Evolutionary conservation across 2,329 filamentous ascomycete species (phyloP), one percentile per base, ranked within the genome.

Genomic region (Calonectria pseudoreteaudii): DNA sequence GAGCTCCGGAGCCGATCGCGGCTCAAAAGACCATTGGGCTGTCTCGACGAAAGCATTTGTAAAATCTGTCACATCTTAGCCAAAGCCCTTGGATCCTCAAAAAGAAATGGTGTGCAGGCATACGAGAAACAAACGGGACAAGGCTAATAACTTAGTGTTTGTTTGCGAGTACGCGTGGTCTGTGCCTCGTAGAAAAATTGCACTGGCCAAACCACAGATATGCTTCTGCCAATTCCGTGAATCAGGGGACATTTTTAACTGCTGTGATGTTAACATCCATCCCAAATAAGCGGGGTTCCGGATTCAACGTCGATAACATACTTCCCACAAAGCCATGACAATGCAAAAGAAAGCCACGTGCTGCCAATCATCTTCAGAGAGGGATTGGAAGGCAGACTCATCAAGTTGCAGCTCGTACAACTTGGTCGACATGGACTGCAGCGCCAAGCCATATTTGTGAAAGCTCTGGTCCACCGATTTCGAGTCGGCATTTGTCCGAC

Each of bases 261-360:
- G 10, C 7, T 6, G 28, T 5, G 11, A 3, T 28, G 13, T 44
- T 10, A 62, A 16, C 23, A 53, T 31, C 26, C n/a, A 18, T 50
- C n/a, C 16, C 4, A 20, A 1, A 11, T 9, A 50, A 13, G 3
- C 5, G 20, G 14, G n/a, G 31, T 10, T 14, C 11, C 23, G 11
- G 50, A 28, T 26, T 20, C 23, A 16, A n/a, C 5, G 20, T 18
- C 10, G 13, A 49, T 8, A 65, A 47, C 44, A 20, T 50, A 66
- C 62, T 28, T 66, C 62, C 62, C 62, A 66, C 5, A 66, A 52
- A 8, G 44, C 44, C 62, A 66, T 66, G 5, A 66, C 62, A 3
- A 66, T 34, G 47, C 62, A 66, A 47, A 66, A 66, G n/a, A 66
- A 49, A n/a, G 62, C 41, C 41, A 66, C 9, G 28, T 66, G 62